Base-by-base conservation (phyloP, 768 basidiomycete species). In the Rhodotorula graminis region DNA sequence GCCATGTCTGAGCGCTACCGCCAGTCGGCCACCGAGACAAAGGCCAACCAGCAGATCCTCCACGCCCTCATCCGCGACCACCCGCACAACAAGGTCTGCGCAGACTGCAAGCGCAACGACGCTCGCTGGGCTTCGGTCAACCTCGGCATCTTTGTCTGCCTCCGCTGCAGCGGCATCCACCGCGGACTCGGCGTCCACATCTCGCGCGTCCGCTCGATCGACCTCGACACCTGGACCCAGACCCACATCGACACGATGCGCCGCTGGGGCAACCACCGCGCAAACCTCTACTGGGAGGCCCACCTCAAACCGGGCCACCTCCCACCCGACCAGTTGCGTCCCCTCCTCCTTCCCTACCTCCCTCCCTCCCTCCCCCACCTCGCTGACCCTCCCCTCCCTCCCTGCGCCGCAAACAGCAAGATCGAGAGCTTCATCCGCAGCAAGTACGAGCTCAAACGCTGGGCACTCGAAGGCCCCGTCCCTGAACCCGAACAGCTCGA, bases 41-140 rank as follows among this genome's bases (percentile, higher is more conserved):
- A 61, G 52, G 59, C 50, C 50, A 70, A 77, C 65, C 50, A 56
- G 16, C 67, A 85, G 67, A 89, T 86, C 11, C 86, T 99, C 21
- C 85, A 93, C 59, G 95, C 92, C 77, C 85, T 97, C 44, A 87
- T 99, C 64, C 31, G 56, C 29, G 96, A 91, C 80, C 84, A 84
- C 59, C 89, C 90, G 27, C 92, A 94, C 73, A 99, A 97, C 83
- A 97, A 93, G 82, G 81, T 75, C 53, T 99, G 95, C 75, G 92
- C 92, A 2, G 95, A 99, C 79, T 99, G 95, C 84, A 95, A 96
- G 81, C 88, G 91, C 72, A 94, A 96, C 81, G 94, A 98, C 84
- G 92, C 95, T 57, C 86, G 95, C 77, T 99, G 95, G 95, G 95
- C 95, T 56, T 93, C 92, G 15, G 96, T 93, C 90, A 98, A 97